phyloP scores from a whole-genome alignment of 257 asterid species.

The Primulina eburnea region DNA sequence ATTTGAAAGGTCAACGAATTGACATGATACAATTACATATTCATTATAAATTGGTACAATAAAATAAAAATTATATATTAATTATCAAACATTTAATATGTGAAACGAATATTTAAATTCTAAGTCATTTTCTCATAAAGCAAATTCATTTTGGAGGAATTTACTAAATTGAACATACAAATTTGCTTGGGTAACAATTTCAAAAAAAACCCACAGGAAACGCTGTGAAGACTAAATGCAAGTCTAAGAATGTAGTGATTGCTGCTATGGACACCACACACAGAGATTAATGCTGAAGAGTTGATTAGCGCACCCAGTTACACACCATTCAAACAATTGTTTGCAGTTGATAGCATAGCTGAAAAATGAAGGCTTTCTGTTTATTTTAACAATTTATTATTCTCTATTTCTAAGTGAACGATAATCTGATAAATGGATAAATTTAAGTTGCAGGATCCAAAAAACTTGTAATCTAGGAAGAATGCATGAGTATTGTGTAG shows the following conservation, averaged over 20 bases:
- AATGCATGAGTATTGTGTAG: constrained; percentile 2
- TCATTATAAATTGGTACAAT: no score
- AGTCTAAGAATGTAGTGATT: neutral
- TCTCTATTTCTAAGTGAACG: neutral
- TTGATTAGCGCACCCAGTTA: neutral
- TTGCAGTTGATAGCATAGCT: neutral
- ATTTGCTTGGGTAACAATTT: neutral
- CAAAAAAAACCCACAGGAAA: neutral
- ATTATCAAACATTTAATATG: no score
- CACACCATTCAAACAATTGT: neutral
- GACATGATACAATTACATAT: no score
- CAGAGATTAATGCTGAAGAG: neutral
- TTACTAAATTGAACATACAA: no score
- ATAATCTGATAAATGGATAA: neutral
- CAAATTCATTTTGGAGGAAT: no score
- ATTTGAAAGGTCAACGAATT: no score
- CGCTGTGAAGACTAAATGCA: neutral
- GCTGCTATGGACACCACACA: neutral
- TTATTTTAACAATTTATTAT: neutral
- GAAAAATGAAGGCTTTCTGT: neutral
- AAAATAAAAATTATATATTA: no score
- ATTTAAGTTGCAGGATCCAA: neutral
- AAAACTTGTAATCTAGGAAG: constrained; percentile 8
- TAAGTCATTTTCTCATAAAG: no score
- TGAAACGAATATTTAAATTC: no score